phyloP scores from a whole-genome alignment of 139 green algal genomes.

The Auxenochlorella protothecoides region DNA sequence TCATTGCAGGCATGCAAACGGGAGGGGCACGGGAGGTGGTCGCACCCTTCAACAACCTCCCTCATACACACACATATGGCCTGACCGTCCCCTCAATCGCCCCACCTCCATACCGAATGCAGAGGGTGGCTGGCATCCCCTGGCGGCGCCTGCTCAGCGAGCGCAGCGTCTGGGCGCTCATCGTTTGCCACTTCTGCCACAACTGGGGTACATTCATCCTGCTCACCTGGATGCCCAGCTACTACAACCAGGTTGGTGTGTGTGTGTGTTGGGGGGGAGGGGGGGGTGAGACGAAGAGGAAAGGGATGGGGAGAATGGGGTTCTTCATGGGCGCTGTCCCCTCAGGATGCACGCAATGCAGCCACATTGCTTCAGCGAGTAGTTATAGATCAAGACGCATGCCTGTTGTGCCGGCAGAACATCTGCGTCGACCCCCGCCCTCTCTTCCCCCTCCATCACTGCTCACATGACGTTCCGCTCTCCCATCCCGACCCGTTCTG shows the following conservation, averaged over 20 bases:
- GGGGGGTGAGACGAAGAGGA: too few relatives aligned
- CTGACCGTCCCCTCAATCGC: too few relatives aligned
- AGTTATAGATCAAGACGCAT: background rate
- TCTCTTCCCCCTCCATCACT: background rate
- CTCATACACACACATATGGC: too few relatives aligned
- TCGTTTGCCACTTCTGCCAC: constrained; percentile 93
- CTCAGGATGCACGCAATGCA: too few relatives aligned
- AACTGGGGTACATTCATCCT: constrained; percentile 99
- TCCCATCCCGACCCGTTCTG: background rate
- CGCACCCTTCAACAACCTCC: too few relatives aligned
- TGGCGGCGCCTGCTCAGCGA: constrained; percentile 83
- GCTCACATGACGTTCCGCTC: background rate
- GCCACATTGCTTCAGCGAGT: too few relatives aligned
- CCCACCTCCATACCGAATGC: too few relatives aligned
- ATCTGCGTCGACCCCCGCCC: background rate
- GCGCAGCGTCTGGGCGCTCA: constrained; percentile 87
- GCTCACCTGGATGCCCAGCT: constrained; percentile 98
- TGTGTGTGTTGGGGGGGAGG: too few relatives aligned
- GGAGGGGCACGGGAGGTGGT: too few relatives aligned
- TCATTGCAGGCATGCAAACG: too few relatives aligned
- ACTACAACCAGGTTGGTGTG: constrained; percentile 74
- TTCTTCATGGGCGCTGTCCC: too few relatives aligned
- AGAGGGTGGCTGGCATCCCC: constrained; percentile 44
- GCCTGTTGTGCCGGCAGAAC: background rate
- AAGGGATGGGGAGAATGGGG: too few relatives aligned